These are phyloP conservation scores for Brassica carinata DNA, from an alignment of 345 rosid species.

Conservation along the genomic window DNA sequence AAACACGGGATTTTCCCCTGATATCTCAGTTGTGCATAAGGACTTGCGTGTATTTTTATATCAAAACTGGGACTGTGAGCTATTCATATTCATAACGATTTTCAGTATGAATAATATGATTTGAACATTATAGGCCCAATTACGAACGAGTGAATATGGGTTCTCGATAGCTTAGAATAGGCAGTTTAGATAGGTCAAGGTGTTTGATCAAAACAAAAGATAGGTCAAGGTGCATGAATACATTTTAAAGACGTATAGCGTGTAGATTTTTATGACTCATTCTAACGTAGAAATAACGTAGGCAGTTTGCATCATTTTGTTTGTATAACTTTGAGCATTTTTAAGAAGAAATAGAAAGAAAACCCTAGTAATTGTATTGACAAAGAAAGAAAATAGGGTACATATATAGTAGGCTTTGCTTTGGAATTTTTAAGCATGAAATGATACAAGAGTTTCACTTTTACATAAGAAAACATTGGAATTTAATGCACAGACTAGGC, in stretches of 20 bases:
- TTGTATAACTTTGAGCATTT: background rate
- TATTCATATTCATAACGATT: background rate
- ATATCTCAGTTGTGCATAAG: background rate
- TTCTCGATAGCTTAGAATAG: background rate
- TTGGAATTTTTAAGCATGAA: background rate
- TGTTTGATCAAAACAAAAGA: background rate
- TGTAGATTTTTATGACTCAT: background rate
- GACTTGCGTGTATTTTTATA: background rate
- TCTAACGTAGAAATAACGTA: background rate
- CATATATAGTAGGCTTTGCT: background rate
- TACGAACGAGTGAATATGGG: background rate
- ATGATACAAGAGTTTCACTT: background rate
- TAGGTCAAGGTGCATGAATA: background rate
- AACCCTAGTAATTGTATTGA: background rate
- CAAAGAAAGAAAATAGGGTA: background rate
- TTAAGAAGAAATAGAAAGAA: background rate
- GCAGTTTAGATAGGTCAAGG: background rate
- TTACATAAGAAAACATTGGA: background rate
- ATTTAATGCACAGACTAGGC: background rate
- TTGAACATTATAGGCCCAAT: background rate
- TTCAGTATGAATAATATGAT: background rate
- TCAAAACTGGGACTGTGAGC: background rate
- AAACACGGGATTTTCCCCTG: background rate
- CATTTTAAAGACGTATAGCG: background rate
- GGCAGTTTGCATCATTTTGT: background rate